Percentiles rank a stretch among this genome's conserved stretches.
phyloP scores from a whole-genome alignment of 129 eudicot genomes.

The Chrysanthemum makinoi region DNA sequence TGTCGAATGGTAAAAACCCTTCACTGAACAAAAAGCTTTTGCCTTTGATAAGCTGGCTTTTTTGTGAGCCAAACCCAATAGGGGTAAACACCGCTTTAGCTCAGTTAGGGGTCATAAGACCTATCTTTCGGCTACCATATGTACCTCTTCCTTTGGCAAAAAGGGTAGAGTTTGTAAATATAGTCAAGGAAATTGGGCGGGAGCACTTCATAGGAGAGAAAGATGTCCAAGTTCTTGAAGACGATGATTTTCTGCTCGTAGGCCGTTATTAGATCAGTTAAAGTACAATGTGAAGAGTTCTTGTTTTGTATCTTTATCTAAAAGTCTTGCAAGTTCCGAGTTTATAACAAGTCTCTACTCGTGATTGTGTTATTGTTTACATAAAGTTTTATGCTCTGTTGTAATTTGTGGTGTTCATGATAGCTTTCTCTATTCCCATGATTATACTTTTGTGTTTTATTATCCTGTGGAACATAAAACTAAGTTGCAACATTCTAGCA shows the following conservation, averaged over 20 bases:
- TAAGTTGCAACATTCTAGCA: not conserved
- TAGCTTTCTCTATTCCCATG: not conserved
- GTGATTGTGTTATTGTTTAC: conserved; percentile 2
- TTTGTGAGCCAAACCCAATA: conserved; percentile 79
- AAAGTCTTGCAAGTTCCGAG: not conserved
- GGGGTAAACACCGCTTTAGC: conserved; percentile 79
- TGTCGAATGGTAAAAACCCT: conserved; percentile 44
- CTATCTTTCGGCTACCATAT: conserved; percentile 73
- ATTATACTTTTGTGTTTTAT: conserved; percentile 1
- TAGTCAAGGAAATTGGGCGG: conserved; percentile 72
- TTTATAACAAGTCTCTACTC: conserved; percentile 6
- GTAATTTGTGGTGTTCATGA: not conserved
- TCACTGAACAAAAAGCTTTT: conserved; percentile 49
- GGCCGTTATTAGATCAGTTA: conserved; percentile 59
- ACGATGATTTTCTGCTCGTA: conserved; percentile 62
- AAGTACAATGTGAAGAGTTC: not conserved
- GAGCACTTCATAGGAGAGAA: conserved; percentile 65
- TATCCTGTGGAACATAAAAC: not conserved
- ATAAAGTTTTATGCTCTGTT: conserved; percentile 1
- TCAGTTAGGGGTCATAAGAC: conserved; percentile 76
- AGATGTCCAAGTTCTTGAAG: conserved; percentile 80
- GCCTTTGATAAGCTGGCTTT: conserved; percentile 73
- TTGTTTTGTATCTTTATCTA: not conserved
- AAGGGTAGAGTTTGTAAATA: conserved; percentile 63
- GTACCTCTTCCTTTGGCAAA: conserved; percentile 71